phyloP scores from a whole-genome alignment of 306 rosid genomes.

The Calophaca sinica region DNA sequence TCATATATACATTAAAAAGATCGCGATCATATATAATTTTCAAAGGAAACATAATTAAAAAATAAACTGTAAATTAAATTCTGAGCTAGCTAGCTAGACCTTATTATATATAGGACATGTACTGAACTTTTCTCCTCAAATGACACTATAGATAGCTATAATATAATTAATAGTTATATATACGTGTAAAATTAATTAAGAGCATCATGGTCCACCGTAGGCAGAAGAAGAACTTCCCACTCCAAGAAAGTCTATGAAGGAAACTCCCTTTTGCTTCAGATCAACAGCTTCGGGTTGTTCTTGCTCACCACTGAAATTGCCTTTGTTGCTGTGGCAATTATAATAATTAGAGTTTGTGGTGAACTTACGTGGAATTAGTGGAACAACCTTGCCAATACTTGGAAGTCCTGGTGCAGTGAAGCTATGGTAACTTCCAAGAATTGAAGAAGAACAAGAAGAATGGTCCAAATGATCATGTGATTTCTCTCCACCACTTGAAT shows the following conservation, averaged over 20 bases:
- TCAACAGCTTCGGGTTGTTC: conserved; percentile 31
- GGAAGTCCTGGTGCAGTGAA: conserved; percentile 48
- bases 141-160: too few species aligned
- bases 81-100: too few species aligned
- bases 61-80: too few species aligned
- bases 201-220: neutral
- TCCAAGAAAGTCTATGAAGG: conserved; percentile 75
- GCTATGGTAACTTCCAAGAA: conserved; percentile 36
- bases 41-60: too few species aligned
- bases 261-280: conserved; percentile 42
- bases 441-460: neutral
- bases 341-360: conserved; percentile 22
- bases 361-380: conserved; percentile 28
- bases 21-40: too few species aligned
- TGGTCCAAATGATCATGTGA: neutral
- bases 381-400: conserved; percentile 42
- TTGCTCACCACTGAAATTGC: neutral
- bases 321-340: too few species aligned
- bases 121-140: too few species aligned
- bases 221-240: conserved; percentile 50
- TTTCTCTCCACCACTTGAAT: neutral
- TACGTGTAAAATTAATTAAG: neutral
- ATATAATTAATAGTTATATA: too few species aligned
- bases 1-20: too few species aligned
- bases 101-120: too few species aligned